Conservation (phyloP, 495 filamentous ascomycete species). For the Pyronema omphalodes region DNA sequence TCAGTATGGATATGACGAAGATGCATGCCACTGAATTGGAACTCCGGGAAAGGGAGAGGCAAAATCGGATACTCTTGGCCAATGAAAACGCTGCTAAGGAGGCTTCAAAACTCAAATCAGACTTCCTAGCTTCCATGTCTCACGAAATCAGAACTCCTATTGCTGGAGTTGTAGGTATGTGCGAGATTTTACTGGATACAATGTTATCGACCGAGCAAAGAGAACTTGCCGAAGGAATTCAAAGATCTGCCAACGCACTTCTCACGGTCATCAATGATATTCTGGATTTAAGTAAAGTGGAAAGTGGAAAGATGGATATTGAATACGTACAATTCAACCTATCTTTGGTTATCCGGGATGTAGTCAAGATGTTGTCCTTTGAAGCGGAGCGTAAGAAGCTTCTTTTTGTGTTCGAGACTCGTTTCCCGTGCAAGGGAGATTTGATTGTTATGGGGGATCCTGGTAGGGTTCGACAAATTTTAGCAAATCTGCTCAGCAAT, state of each 20-base stretch:
- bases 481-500: slow-evolving; percentile 75
- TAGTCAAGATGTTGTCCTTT: slow-evolving; percentile 42
- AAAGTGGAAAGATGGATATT: slow-evolving; percentile 54
- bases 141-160: slow-evolving; percentile 83
- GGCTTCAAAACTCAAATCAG: slow-evolving; percentile 48
- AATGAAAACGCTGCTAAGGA: slow-evolving; percentile 48
- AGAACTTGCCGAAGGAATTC: slow-evolving; percentile 60
- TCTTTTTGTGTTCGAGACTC: slow-evolving; percentile 26
- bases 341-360: slow-evolving; percentile 49
- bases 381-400: slow-evolving; percentile 33
- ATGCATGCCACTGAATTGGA: slow-evolving; percentile 38
- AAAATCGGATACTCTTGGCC: slow-evolving; percentile 42
- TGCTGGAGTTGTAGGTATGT: slow-evolving; percentile 57
- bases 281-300: slow-evolving; percentile 73
- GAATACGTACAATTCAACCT: slow-evolving; percentile 67
- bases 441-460: slow-evolving; percentile 52
- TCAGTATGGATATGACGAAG: slow-evolving; percentile 52
- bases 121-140: slow-evolving; percentile 63
- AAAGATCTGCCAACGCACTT: slow-evolving; percentile 63
- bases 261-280: slow-evolving; percentile 82
- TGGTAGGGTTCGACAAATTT: slow-evolving; percentile 58
- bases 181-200: slow-evolving; percentile 51
- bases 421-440: slow-evolving; percentile 11
- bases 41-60: slow-evolving; percentile 37
- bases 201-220: slow-evolving; percentile 45